These are phyloP conservation scores for Brassica rapa DNA, from an alignment of 345 rosid species.

Conservation along the genomic window DNA sequence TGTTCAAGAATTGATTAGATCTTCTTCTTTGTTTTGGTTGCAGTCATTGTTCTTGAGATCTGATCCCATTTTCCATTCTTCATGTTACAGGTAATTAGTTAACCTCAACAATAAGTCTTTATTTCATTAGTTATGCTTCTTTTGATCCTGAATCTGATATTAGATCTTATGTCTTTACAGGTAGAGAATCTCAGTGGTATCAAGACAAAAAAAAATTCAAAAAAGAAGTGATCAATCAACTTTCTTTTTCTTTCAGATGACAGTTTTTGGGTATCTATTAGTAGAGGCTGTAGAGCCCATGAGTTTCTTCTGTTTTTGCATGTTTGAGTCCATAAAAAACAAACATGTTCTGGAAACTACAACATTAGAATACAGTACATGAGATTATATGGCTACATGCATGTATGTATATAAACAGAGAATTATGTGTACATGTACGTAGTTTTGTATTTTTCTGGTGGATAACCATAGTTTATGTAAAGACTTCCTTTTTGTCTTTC, in stretches of 20 bases:
- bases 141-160: slow-evolving; percentile 3
- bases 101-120: neutral
- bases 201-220: slow-evolving; percentile 22
- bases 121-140: neutral
- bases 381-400: slow-evolving; percentile 15
- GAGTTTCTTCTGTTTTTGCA: slow-evolving; percentile 45
- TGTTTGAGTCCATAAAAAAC: slow-evolving; percentile 45
- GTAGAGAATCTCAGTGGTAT: slow-evolving; percentile 17
- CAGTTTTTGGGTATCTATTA: neutral
- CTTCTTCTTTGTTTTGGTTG: slow-evolving; percentile 23
- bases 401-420: slow-evolving; percentile 15
- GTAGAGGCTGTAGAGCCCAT: neutral
- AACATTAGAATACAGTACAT: slow-evolving; percentile 18
- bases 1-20: slow-evolving; percentile 4
- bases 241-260: slow-evolving; percentile 12
- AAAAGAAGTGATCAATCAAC: slow-evolving; percentile 26
- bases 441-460: slow-evolving; percentile 37
- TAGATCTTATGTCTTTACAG: slow-evolving; percentile 22
- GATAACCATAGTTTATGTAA: slow-evolving; percentile 31
- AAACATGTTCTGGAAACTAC: slow-evolving; percentile 50
- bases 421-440: slow-evolving; percentile 15
- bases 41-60: slow-evolving; percentile 89
- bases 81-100: slow-evolving; percentile 35
- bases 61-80: slow-evolving; percentile 23
- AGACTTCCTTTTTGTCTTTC: neutral